Evolutionary conservation across 805 yeast genomes (phyloP).

Genomic region (Saturnispora dispora): DNA sequence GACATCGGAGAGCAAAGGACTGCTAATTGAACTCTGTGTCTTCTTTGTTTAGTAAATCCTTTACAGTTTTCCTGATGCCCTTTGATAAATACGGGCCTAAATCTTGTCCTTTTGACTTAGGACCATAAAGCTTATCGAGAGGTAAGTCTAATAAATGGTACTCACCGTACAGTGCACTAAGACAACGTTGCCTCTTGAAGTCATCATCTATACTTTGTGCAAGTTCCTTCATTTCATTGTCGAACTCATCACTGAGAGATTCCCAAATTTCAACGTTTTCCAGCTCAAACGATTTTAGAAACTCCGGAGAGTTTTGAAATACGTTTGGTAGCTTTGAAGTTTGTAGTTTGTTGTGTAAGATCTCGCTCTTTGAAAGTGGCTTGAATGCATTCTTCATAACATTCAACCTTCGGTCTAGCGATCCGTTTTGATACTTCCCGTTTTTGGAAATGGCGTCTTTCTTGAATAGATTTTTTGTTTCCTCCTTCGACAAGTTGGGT

Average conservation of each 20-base stretch:
- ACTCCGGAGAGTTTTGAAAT: slow-evolving; percentile 23
- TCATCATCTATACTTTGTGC: slow-evolving; percentile 9
- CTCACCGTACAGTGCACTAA: background rate
- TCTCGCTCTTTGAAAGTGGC: slow-evolving; percentile 20
- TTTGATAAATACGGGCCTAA: slow-evolving; percentile 10
- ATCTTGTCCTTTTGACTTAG: slow-evolving; percentile 13
- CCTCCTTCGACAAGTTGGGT: slow-evolving; percentile 18
- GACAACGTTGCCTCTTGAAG: background rate
- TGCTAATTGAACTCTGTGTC: background rate
- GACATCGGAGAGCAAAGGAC: background rate
- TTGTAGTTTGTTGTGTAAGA: slow-evolving; percentile 17
- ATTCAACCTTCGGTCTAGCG: slow-evolving; percentile 19
- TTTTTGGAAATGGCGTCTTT: background rate
- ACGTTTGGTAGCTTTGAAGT: slow-evolving; percentile 20
- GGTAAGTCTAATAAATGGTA: slow-evolving; percentile 17
- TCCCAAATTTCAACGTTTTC: slow-evolving; percentile 28
- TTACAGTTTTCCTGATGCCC: slow-evolving; percentile 12
- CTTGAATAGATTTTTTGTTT: slow-evolving; percentile 13
- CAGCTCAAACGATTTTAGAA: slow-evolving; percentile 20
- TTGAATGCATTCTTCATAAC: slow-evolving; percentile 23
- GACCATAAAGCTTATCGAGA: slow-evolving; percentile 15
- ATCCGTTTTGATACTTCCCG: background rate
- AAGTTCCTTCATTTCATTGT: slow-evolving; percentile 19
- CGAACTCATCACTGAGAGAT: slow-evolving; percentile 26
- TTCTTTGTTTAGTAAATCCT: background rate